Conservation (phyloP, 73 alveolate genomes). For the Blepharisma japonicum region DNA sequence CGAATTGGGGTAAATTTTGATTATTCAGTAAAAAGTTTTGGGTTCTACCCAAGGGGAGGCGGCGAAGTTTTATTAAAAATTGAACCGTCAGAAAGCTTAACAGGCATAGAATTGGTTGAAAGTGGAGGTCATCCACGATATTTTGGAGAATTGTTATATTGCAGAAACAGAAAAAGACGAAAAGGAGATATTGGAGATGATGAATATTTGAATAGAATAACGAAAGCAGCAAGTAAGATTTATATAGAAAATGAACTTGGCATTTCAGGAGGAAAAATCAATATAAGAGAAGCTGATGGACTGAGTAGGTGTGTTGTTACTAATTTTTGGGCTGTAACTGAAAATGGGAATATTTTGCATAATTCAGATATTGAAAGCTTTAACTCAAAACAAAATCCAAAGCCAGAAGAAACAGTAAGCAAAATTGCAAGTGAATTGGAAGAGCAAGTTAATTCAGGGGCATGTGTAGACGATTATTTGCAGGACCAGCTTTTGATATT, state of each 20-base stretch:
- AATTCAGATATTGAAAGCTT: not conserved
- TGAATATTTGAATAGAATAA: not conserved
- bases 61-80: not conserved
- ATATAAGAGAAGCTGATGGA: not conserved
- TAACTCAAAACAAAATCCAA: not conserved
- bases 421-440: not conserved
- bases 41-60: slow-evolving; percentile 22
- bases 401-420: not conserved
- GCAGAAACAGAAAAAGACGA: not conserved
- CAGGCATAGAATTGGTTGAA: not conserved
- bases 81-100: not conserved
- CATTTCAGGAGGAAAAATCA: not conserved
- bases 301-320: not conserved
- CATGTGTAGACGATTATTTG: slow-evolving; percentile 4
- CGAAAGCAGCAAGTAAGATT: not conserved
- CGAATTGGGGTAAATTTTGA: not conserved
- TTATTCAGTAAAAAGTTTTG: not conserved
- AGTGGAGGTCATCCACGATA: not conserved
- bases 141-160: not conserved
- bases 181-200: not conserved
- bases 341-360: not conserved
- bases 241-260: not conserved
- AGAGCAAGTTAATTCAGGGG: not conserved
- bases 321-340: not conserved
- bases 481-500: slow-evolving; percentile 9